Evolutionary conservation across 2,329 filamentous ascomycete genomes (phyloP), one percentile per base, ranked within the genome.

Genomic region (Tolypocladium paradoxum): DNA sequence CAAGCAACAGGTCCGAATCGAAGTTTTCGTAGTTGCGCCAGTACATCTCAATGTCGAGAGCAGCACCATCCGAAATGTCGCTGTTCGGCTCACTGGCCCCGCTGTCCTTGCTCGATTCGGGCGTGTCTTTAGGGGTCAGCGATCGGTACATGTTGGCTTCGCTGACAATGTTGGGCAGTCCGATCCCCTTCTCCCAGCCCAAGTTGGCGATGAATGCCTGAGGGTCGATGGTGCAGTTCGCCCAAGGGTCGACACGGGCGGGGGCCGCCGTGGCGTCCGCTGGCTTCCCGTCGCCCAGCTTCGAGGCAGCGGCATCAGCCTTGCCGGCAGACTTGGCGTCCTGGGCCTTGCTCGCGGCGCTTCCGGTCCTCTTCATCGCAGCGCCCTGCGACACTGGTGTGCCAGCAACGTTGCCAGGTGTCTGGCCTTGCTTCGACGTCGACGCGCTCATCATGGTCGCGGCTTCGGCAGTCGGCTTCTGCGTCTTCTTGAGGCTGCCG

Each of bases 21-120:
- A 79, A 68, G 12, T 72, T 69, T 43, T 77, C 75, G 20, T 79
- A 69, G 12, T 72, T 70, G 46, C 71, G 69, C 76, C 77, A 83
- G 48, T 70, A 67, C 31, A 78, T 62, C 34, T 75, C 76, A 49
- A 83, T 75, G 45, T 83, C 80, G 16, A 82, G 68, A 18, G 68
- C 64, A 4, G 75, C 72, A 6, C 71, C 72, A 53, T 84, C 82
- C 3, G 79, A 76, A 20, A 84, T 77, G 58, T 85, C 82, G 61
- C 80, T 84, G 56, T 77, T 83, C 11, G 79, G 78, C 60, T 84
- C 81, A 40, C 81, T 83, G 9, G 71, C 65, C 4, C 77, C 76
- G 58, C 76, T 77, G 53, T 84, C 81, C 63, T 83, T 82, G 65
- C 73, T 79, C 2, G 81, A 84, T 58, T 84, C 82, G 0, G 82